Evolutionary conservation across 164 flowering plant genomes (phyloP), one percentile per base, ranked within the genome.

Genomic region (Stephania japonica): DNA sequence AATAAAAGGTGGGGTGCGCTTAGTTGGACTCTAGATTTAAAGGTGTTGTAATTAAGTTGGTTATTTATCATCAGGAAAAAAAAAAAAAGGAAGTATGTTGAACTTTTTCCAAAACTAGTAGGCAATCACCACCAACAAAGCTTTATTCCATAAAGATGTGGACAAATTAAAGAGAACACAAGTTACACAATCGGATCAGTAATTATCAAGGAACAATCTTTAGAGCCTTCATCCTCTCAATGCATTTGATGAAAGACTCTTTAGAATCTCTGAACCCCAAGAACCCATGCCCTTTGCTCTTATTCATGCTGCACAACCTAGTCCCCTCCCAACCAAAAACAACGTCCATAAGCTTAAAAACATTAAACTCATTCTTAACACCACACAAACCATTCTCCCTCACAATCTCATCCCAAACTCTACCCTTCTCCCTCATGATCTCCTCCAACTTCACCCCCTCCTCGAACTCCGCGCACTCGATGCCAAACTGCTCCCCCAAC

Each of bases 281-380:
- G 71, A 91, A 91, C 7, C 97, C 97, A 78, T 89, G 93, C 77
- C 87, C 97, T 78, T 89, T 92, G 75, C 93, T 86, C 86, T 90
- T 92, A 77, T 89, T 92, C 95, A 92, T 87, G 64, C 79, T 83
- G 24, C 71, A 83, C 79, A 90, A 49, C 9, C 7, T 0, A 1
- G 70, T 21, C 56, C 50, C 83, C 61, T 65, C 12, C 0, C 7
- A 23, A 3, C 76, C 69, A 32, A 90, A 73, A 0, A 83, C 16
- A 4, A 43, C 0, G 74, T 90, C 97, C n/a, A 63, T 83, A 73
- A 87, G 83, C 93, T 92, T 88, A 90, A 90, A 90, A 0, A 1
- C 50, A n/a, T 80, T 92, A 25, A 92, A 85, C 70, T 92, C 92
- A 72, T 86, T 87, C 53, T 80, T 85, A 5, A 89, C 88, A 1